Percentiles rank a stretch among this genome's conserved stretches.
phyloP scores from a whole-genome alignment of 108 stramenopile genomes.

The Pseudonitzschia multistriata region DNA sequence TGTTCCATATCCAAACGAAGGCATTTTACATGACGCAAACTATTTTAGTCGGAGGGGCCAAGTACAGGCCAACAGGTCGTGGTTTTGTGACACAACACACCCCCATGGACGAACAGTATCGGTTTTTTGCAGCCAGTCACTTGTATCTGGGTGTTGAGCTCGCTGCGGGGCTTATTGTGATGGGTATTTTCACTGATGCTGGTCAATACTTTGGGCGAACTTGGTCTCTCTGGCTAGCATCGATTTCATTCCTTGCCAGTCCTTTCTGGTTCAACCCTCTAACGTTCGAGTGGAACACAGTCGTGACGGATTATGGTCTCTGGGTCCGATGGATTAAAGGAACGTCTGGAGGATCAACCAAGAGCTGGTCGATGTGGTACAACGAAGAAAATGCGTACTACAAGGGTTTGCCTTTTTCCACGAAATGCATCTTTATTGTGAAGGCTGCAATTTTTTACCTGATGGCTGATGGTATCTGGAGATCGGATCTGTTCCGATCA shows the following conservation, averaged over 20 bases:
- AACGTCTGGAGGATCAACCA: constrained; percentile 72
- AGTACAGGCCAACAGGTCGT: constrained; percentile 97
- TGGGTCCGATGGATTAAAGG: constrained; percentile 91
- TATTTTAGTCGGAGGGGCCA: constrained; percentile 96
- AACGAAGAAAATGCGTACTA: constrained; percentile 90
- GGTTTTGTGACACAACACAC: constrained; percentile 98
- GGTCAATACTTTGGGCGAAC: constrained; percentile 95
- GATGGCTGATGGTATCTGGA: constrained; percentile 83
- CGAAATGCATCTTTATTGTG: constrained; percentile 79
- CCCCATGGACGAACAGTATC: constrained; percentile 92
- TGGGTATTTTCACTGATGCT: constrained; percentile 84
- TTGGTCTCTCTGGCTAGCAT: constrained; percentile 97
- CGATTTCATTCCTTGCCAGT: constrained; percentile 91
- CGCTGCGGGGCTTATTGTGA: constrained; percentile 85
- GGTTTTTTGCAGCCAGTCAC: constrained; percentile 97
- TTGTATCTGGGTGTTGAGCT: constrained; percentile 97
- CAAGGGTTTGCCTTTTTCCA: constrained; percentile 68
- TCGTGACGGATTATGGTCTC: constrained; percentile 74
- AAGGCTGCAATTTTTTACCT: constrained; percentile 80
- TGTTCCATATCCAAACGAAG: constrained; percentile 99
- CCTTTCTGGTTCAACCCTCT: constrained; percentile 99
- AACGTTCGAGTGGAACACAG: constrained; percentile 94
- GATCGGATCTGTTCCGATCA: constrained; percentile 69
- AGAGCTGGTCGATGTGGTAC: constrained; percentile 96
- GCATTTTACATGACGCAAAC: constrained; percentile 97